Evolutionary conservation across 1,139 yeast genomes (phyloP).

Genomic region (Protomyces arabidopsidicola): DNA sequence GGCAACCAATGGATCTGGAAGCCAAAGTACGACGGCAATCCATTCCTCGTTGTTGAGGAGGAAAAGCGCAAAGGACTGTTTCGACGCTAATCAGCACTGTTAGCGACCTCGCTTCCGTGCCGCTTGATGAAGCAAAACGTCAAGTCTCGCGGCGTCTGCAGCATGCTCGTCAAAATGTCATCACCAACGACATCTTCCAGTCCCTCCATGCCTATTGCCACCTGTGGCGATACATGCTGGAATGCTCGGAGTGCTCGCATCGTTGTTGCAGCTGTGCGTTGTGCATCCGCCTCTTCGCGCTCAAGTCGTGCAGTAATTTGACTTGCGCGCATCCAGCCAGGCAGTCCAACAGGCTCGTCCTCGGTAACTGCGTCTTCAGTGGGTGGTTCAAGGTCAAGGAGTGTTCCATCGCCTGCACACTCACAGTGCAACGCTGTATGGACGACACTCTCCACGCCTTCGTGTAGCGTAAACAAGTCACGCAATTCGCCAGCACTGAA

Average conservation of each 20-base stretch:
- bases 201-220: background rate
- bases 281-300: background rate
- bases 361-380: background rate
- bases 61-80: background rate
- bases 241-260: background rate
- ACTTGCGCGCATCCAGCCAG: slow-evolving; percentile 1
- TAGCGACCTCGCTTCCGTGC: background rate
- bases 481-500: slow-evolving; percentile 56
- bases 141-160: background rate
- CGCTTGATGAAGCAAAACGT: slow-evolving; percentile 1
- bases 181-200: background rate
- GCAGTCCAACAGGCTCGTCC: background rate
- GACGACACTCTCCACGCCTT: slow-evolving; percentile 60
- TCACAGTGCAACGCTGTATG: slow-evolving; percentile 42
- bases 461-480: slow-evolving; percentile 63
- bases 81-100: background rate
- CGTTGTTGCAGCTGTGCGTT: background rate
- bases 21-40: slow-evolving; percentile 49
- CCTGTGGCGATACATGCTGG: background rate
- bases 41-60: slow-evolving; percentile 3
- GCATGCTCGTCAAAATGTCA: background rate
- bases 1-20: slow-evolving; percentile 79
- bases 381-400: background rate
- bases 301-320: background rate
- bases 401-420: background rate